Evolutionary conservation across 805 yeast species (phyloP).

Genomic region (Ogataea nakhonphanomensis): DNA sequence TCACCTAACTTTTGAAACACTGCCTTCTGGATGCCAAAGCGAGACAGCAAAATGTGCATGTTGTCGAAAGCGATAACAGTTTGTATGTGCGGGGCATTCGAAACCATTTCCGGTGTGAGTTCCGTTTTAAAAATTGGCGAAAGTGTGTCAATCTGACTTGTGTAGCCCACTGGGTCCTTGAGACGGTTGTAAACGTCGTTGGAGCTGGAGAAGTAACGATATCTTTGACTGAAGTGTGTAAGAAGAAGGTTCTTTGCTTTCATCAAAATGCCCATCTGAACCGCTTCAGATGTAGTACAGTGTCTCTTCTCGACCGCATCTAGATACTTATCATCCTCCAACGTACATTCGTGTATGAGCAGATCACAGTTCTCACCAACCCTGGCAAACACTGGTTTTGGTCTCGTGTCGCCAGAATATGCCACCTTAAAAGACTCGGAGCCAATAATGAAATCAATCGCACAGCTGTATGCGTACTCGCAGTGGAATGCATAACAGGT

Average conservation of each 20-base stretch:
- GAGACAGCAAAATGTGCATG: constrained; percentile 47
- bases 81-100: constrained; percentile 26
- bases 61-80: constrained; percentile 63
- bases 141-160: constrained; percentile 20
- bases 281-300: constrained; percentile 85
- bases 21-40: constrained; percentile 36
- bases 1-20: constrained; percentile 30
- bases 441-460: constrained; percentile 43
- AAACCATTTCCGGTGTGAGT: constrained; percentile 13
- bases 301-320: constrained; percentile 85
- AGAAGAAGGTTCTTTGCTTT: constrained; percentile 63
- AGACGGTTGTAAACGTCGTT: constrained; percentile 25
- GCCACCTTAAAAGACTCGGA: constrained; percentile 58
- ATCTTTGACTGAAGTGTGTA: constrained; percentile 93
- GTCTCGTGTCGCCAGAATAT: constrained; percentile 95
- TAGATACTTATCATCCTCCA: constrained; percentile 70
- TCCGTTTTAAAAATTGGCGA: constrained; percentile 25
- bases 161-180: constrained; percentile 15
- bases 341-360: constrained; percentile 89
- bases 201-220: constrained; percentile 47
- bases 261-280: constrained; percentile 68
- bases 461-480: constrained; percentile 70
- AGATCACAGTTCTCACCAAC: constrained; percentile 69
- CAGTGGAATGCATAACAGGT: constrained; percentile 86
- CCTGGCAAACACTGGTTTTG: constrained; percentile 54